phyloP scores from a whole-genome alignment of 169 alveolate species.

The Theileria equi region DNA sequence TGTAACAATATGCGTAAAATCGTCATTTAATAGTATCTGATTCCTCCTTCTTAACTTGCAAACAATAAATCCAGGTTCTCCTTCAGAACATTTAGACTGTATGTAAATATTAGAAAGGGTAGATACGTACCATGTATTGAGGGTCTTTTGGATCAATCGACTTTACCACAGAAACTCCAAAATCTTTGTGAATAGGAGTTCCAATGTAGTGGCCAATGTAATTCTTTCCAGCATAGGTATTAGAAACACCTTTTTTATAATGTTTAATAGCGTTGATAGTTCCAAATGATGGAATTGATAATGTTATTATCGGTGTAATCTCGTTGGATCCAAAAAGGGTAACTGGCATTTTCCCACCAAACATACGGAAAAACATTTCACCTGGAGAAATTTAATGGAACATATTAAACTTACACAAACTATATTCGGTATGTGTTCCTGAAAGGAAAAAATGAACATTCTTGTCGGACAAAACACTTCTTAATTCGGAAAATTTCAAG shows the following conservation, averaged over 20 bases:
- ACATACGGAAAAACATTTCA: constrained; percentile 19
- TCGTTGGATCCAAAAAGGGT: constrained; percentile 46
- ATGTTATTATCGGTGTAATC: constrained; percentile 43
- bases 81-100: constrained; percentile 42
- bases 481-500: constrained; percentile 54
- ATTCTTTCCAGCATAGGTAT: constrained; percentile 7
- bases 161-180: constrained; percentile 23
- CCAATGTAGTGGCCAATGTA: constrained; percentile 56
- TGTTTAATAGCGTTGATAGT: constrained; percentile 4
- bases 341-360: constrained; percentile 54
- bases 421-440: constrained; percentile 52
- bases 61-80: constrained; percentile 60
- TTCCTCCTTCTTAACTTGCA: constrained; percentile 15
- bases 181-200: not conserved
- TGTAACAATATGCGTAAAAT: constrained; percentile 1
- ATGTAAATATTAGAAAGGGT: not conserved
- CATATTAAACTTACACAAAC: constrained; percentile 27
- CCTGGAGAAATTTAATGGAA: not conserved
- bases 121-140: constrained; percentile 38
- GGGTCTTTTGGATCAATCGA: constrained; percentile 27
- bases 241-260: constrained; percentile 26
- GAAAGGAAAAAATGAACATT: constrained; percentile 44
- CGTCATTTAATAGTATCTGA: constrained; percentile 17
- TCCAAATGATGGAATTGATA: constrained; percentile 5
- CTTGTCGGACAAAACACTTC: constrained; percentile 55